These are phyloP conservation scores for Neurospora sp. DNA, from an alignment of 495 filamentous ascomycete species.

Conservation along the genomic window DNA sequence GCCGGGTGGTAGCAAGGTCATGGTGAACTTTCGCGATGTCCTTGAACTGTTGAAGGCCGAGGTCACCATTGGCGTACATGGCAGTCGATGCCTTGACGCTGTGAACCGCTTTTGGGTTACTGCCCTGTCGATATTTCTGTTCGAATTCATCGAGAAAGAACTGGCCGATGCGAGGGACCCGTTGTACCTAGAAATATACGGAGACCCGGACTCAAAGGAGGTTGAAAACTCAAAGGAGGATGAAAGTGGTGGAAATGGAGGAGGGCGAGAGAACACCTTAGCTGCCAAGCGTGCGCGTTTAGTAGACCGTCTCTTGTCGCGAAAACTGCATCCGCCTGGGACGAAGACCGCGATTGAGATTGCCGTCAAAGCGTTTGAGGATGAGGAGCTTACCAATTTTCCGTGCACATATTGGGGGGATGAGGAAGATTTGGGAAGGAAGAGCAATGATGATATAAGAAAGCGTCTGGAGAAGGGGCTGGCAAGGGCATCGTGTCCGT, in stretches of 20 bases:
- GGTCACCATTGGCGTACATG: neutral
- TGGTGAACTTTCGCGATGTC: neutral
- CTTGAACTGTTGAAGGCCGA: neutral
- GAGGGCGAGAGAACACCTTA: neutral
- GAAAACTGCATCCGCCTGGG: neutral
- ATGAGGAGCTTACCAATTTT: neutral
- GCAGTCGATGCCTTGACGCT: neutral
- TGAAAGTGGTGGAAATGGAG: neutral
- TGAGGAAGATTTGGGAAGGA: neutral
- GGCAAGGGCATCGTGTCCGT: neutral
- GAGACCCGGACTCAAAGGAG: neutral
- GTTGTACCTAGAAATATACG: neutral
- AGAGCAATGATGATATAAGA: neutral
- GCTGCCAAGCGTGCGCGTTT: neutral
- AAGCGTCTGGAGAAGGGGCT: neutral
- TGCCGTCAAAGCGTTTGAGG: neutral
- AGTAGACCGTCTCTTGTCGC: neutral
- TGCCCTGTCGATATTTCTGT: neutral
- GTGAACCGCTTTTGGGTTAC: neutral
- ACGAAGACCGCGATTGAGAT: neutral
- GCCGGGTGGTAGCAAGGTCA: neutral
- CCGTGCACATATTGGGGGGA: neutral
- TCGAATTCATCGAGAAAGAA: neutral
- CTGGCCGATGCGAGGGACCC: neutral
- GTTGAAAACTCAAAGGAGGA: neutral